Evolutionary conservation across 1,284 basidiomycete genomes (phyloP), one percentile per base, ranked within the genome.

Genomic region (Cronartium quercuum): DNA sequence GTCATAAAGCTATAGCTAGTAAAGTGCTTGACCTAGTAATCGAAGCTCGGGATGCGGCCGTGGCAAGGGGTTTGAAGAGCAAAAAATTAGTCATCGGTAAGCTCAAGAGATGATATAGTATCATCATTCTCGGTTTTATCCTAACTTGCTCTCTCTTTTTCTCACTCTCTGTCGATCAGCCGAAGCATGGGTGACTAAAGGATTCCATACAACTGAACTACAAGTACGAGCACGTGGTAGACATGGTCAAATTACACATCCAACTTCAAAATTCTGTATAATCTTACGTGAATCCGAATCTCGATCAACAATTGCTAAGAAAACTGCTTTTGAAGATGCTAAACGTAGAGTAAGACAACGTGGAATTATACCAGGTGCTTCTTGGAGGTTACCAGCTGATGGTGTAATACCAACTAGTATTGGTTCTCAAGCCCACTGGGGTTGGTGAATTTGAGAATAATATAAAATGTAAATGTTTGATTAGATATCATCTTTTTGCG

Each of bases 111-210:
- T 37, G 13, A 2, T 4, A 24, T 12, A 6, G 24, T 2, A 6
- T 61, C 6, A 3, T 58, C 57, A 58, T 63, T 63, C 15, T 6
- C 37, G 15, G 13, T 29, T 44, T 24, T 62, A 42, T 21, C 1
- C 58, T 9, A 4, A 34, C 38, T 60, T 41, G 18, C 21, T 3
- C 37, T 15, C 38, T 4, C 21, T 15, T 63, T n/a, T 34, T 34
- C 12, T 15, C 7, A 21, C 5, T 70, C 1, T 42, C 29, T 47
- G 13, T 63, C 38, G 42, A 18, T 63, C 15, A 73, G 69, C 62
- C 35, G 44, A 64, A 58, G 69, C 69, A 58, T 73, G 69, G 69
- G 69, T 73, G 18, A 73, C 69, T 13, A 65, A 73, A 40, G 61
- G 69, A 9, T 64, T 64, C 21, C 61, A 73, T 29, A 73, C 62